Conservation (phyloP, 129 eudicot species). For the Tagetes erecta region DNA sequence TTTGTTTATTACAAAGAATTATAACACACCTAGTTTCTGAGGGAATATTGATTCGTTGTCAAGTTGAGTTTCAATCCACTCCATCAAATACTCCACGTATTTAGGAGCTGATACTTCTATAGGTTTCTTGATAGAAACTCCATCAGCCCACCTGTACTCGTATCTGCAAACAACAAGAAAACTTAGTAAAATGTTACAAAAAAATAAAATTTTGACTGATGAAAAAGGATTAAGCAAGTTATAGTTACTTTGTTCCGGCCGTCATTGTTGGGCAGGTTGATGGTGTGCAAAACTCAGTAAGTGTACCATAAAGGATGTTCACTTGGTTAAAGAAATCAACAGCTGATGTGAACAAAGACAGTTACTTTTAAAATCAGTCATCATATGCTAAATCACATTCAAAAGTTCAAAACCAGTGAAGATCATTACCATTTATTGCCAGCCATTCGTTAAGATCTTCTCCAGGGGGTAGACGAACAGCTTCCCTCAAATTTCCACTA, state of each 20-base stretch:
- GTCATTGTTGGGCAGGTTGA: conserved; percentile 66
- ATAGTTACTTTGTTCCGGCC: conserved; percentile 62
- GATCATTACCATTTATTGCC: conserved; percentile 53
- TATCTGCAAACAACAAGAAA: conserved; percentile 41
- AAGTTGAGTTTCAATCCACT: conserved; percentile 61
- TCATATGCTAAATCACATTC: conserved; percentile 3
- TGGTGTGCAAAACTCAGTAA: conserved; percentile 65
- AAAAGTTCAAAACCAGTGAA: background rate
- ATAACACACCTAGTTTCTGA: conserved; percentile 53
- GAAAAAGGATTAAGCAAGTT: conserved; percentile 20
- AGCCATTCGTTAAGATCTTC: conserved; percentile 71
- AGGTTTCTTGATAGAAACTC: conserved; percentile 65
- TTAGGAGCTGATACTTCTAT: conserved; percentile 49
- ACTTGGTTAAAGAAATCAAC: conserved; percentile 79
- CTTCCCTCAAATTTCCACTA: conserved; percentile 69
- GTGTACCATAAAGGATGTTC: conserved; percentile 65
- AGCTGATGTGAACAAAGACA: conserved; percentile 35
- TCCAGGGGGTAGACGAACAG: conserved; percentile 70
- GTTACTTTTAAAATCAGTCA: background rate
- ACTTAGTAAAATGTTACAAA: background rate
- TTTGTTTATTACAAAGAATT: conserved; percentile 1
- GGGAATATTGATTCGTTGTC: conserved; percentile 61
- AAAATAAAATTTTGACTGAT: background rate
- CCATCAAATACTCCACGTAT: conserved; percentile 47
- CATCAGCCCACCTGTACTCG: conserved; percentile 79